Percentiles rank a stretch among this genome's conserved stretches.
Conservation (phyloP, 139 green algal species). For the Tetradesmus lagerheimii region DNA sequence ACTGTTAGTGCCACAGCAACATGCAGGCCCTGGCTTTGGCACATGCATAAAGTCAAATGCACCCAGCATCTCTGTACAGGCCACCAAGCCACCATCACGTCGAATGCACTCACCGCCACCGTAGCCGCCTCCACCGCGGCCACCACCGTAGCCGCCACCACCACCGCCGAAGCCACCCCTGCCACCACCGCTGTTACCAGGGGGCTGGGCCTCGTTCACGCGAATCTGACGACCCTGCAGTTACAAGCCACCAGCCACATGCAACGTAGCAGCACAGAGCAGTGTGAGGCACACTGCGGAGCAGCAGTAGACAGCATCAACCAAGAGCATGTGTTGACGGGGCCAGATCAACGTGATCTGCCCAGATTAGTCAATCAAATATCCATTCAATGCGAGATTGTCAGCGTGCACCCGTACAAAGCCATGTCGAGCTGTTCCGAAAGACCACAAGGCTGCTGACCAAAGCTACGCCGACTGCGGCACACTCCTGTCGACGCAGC, state of each 20-base stretch:
- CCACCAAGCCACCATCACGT: too few species aligned
- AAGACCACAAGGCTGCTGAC: not conserved
- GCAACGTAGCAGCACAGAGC: not conserved
- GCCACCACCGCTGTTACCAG: constrained; percentile 35
- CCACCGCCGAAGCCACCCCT: not conserved
- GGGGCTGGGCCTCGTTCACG: constrained; percentile 69
- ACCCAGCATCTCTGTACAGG: too few species aligned
- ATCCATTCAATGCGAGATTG: too few species aligned
- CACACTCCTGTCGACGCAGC: not conserved
- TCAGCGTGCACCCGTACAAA: not conserved
- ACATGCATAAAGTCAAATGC: too few species aligned
- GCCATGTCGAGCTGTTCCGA: not conserved
- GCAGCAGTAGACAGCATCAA: not conserved
- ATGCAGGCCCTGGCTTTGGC: too few species aligned
- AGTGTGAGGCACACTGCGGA: not conserved
- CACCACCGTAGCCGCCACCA: not conserved
- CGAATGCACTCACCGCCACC: not conserved
- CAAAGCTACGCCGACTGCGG: not conserved
- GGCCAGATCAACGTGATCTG: not conserved
- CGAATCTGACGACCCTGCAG: constrained; percentile 56
- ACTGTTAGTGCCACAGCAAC: not conserved
- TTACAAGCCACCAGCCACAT: not conserved
- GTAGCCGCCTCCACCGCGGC: constrained; percentile 13
- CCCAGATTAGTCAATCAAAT: not conserved
- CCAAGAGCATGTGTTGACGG: not conserved